Evolutionary conservation across 2,329 filamentous ascomycete genomes (phyloP).

Genomic region (Sporothrix luriei): DNA sequence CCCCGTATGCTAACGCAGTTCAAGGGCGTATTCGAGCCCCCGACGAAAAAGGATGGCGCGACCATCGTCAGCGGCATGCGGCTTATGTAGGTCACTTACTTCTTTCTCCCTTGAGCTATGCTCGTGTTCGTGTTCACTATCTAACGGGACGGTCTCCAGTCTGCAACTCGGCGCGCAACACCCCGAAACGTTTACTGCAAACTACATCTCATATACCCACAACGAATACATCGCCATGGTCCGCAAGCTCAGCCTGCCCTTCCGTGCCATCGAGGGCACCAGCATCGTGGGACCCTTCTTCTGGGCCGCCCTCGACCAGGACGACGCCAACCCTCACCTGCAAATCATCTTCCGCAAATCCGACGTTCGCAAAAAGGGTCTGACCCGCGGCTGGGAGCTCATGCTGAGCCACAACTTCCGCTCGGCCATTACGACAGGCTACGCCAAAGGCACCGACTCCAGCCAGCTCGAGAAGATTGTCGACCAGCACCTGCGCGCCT

Average conservation of each 20-base stretch:
- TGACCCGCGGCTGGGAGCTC: slow-evolving; percentile 65
- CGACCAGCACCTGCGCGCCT: slow-evolving; percentile 52
- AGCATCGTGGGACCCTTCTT: slow-evolving; percentile 65
- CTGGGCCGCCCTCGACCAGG: slow-evolving; percentile 60
- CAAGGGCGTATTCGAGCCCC: slow-evolving; percentile 49
- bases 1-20: neutral
- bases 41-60: slow-evolving; percentile 48
- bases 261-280: slow-evolving; percentile 60
- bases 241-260: slow-evolving; percentile 55
- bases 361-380: slow-evolving; percentile 66
- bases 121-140: neutral
- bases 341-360: slow-evolving; percentile 67
- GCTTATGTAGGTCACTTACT: slow-evolving; percentile 52
- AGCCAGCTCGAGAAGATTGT: slow-evolving; percentile 57
- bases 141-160: slow-evolving; percentile 42
- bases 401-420: slow-evolving; percentile 62
- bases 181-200: slow-evolving; percentile 60
- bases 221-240: slow-evolving; percentile 60
- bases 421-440: slow-evolving; percentile 60
- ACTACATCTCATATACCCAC: slow-evolving; percentile 57
- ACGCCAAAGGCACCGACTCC: slow-evolving; percentile 62
- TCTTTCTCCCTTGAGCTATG: no score
- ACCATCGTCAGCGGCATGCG: slow-evolving; percentile 56
- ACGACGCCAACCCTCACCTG: slow-evolving; percentile 59
- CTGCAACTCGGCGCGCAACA: slow-evolving; percentile 60